Conservation (phyloP, 2,329 filamentous ascomycete species). For the Apiospora rasikravindrae region DNA sequence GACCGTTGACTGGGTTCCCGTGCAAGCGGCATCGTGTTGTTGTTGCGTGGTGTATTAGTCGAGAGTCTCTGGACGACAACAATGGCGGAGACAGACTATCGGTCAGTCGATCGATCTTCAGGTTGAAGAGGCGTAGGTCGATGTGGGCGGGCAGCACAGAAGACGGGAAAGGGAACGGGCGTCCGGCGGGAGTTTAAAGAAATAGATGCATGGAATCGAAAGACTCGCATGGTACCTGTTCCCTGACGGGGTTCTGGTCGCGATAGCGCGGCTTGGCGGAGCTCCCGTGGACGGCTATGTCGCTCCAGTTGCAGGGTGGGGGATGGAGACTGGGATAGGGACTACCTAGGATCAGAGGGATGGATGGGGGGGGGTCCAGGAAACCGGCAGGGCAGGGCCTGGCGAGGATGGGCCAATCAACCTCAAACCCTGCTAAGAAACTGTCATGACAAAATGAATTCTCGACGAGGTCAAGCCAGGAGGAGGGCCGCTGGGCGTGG, state of each 20-base stretch:
- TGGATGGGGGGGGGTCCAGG: neutral
- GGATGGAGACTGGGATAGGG: constrained; percentile 1
- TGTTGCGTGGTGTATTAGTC: neutral
- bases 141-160: constrained; percentile 3
- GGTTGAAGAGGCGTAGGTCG: neutral
- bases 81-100: neutral
- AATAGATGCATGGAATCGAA: constrained; percentile 6
- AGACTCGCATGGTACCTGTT: constrained; percentile 5
- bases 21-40: constrained; percentile 20
- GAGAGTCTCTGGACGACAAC: constrained; percentile 1
- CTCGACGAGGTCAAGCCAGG: neutral
- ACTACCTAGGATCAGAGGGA: neutral
- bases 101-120: constrained; percentile 3
- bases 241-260: constrained; percentile 13
- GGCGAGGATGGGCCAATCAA: constrained; percentile 1
- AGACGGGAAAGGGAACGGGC: neutral
- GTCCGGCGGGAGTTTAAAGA: neutral
- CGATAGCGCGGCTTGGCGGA: constrained; percentile 11
- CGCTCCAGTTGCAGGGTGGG: neutral
- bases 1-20: constrained; percentile 24
- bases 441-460: neutral
- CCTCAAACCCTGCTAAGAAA: constrained; percentile 3
- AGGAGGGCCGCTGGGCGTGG: neutral
- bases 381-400: constrained; percentile 5
- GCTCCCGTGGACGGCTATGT: constrained; percentile 12